Base-by-base conservation (phyloP, 306 rosid species). In the Cicer chorassanicum region DNA sequence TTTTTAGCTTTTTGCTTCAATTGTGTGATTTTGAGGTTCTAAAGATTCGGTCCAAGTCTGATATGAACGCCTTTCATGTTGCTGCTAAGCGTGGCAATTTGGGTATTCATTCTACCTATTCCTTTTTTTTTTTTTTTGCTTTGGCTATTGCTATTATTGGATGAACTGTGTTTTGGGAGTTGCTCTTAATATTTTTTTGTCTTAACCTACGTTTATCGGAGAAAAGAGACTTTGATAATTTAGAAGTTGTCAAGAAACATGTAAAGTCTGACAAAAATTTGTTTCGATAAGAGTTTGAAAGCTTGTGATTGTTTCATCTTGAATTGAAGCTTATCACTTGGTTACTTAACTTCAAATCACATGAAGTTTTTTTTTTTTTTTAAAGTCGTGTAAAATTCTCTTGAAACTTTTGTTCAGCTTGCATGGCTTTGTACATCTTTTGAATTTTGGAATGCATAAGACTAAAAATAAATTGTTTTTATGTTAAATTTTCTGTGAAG, bases 81-180 rank as follows among this genome's bases (percentile, higher is more conserved):
- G 98, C 98, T 14, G 93, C 98, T 7, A 94, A 91, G 86, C 86
- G 76, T 42, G 97, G 98, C 53, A 85, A 91, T 77, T 84, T 91
- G 44, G 97, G 98, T 91, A 6, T 15, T 13, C 15, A 50, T 50
- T 65, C 50, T 19, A 9, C 29, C 4, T 16, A 12, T 1, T 42
- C 9, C 16, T 41, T 21, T 9, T 38, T 55, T 34, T 54, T 54
- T 1, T 7, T 78, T 43, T 71, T 68, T 65, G 19, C 53, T 67
- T 36, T 8, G 45, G 45, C 13, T 61, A 36, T 61, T 53, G 40
- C 56, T 65, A 59, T 73, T 73, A 21, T 29, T 55, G 24, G 56
- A 53, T 39, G 38, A 19, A 42, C 4, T 42, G 9, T 1, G 38
- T 14, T 15, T 40, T 14, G 21, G 8, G 6, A 16, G 5, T 29